Percentiles rank a stretch among this genome's conserved stretches.
These are phyloP conservation scores for Mycena latifolia DNA, from an alignment of 768 basidiomycete genomes.

Conservation along the genomic window DNA sequence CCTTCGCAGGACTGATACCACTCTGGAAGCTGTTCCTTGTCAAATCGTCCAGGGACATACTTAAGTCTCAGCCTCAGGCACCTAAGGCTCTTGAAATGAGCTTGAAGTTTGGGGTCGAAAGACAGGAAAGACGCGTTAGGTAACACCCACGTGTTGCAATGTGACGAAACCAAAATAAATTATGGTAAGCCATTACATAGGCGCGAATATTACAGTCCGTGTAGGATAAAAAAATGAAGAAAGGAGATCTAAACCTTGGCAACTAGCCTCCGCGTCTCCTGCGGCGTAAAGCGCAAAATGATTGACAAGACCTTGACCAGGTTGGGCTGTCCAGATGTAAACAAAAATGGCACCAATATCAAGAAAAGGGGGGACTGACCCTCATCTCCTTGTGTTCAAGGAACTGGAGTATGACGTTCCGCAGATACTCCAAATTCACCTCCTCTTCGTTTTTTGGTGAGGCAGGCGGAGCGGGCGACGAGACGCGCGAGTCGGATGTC, in stretches of 20 bases:
- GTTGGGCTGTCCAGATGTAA: constrained; percentile 69
- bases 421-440: constrained; percentile 93
- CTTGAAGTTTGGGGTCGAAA: too few species aligned
- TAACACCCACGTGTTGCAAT: neutral
- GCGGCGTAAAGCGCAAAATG: constrained; percentile 94
- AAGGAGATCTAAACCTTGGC: constrained; percentile 75
- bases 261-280: constrained; percentile 90
- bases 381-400: constrained; percentile 99
- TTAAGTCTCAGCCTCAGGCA: too few species aligned
- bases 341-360: neutral
- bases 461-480: constrained; percentile 51
- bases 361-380: constrained; percentile 60
- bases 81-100: too few species aligned
- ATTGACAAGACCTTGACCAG: constrained; percentile 93
- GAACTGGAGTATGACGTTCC: constrained; percentile 97
- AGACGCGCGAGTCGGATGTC: constrained; percentile 46
- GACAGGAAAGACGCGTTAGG: neutral
- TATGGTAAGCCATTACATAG: too few species aligned
- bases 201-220: neutral
- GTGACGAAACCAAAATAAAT: constrained; percentile 14
- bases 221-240: neutral
- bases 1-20: constrained; percentile 75
- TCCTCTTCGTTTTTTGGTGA: constrained; percentile 82
- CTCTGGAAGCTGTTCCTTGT: constrained; percentile 82
- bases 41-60: constrained; percentile 77